phyloP scores from a whole-genome alignment of 257 asterid genomes.

The Solanum appendiculatum region DNA sequence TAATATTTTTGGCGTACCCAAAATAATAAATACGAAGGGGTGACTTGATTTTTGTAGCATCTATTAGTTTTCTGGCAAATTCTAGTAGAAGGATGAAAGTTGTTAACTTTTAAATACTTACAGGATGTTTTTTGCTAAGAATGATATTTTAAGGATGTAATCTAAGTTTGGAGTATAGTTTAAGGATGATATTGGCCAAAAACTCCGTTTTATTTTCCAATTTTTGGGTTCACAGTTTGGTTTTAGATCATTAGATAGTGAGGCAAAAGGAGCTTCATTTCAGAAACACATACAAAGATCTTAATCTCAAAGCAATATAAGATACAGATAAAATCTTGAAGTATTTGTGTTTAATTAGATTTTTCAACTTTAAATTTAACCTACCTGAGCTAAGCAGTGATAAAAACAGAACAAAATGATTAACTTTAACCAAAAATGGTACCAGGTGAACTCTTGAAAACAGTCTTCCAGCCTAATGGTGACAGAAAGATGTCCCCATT shows the following conservation, averaged over 20 bases:
- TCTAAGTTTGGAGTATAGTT: too few species aligned
- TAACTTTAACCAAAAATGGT: neutral
- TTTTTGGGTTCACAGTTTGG: neutral
- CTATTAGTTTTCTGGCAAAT: too few species aligned
- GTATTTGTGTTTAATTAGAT: neutral
- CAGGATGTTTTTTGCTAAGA: too few species aligned
- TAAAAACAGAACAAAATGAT: neutral
- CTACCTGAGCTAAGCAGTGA: neutral
- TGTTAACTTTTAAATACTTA: too few species aligned
- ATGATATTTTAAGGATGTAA: too few species aligned
- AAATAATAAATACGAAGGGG: too few species aligned
- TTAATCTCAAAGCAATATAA: neutral
- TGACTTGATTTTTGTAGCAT: too few species aligned
- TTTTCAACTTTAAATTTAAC: neutral
- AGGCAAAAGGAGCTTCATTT: neutral
- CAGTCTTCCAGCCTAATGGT: neutral
- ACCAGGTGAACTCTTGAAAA: neutral
- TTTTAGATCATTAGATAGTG: neutral
- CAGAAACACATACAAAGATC: neutral
- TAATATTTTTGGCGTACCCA: too few species aligned
- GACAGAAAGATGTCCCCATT: neutral
- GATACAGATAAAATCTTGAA: neutral
- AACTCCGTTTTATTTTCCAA: neutral
- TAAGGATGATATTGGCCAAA: too few species aligned
- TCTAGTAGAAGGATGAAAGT: too few species aligned